Base-by-base conservation (phyloP, 164 flowering plant species). In the Stephania japonica region DNA sequence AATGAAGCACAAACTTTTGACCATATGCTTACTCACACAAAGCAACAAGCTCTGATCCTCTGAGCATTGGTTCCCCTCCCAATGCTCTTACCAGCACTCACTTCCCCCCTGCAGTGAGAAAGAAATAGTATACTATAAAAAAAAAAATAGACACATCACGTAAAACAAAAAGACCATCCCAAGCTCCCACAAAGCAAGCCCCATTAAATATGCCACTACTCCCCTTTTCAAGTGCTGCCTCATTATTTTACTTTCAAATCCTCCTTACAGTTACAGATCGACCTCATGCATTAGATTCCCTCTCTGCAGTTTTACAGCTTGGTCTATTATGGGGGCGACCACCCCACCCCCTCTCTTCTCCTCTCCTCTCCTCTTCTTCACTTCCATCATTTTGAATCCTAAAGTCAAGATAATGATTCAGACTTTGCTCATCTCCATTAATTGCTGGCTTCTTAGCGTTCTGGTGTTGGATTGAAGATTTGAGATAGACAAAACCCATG, bases 231-330 rank as follows among this genome's bases (percentile, higher is more conserved):
- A 79, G 77, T 83, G 73, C 72, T 73, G 59, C 44, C 18, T 2
- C 67, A 24, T 62, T 70, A 42, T 80, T 80, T 68, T 83, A 77
- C 72, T 75, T 86, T 84, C 80, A 70, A 73, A 78, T 74, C 38
- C 25, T 47, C 80, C 77, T 78, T 73, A 74, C 77, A 85, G 89
- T 78, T 73, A 74, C 77, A 85, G 89, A 84, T 88, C 88, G 82
- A 84, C 75, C 88, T 79, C 84, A 83, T 71, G 78, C 72, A 73
- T 72, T 47, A 82, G 86, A 84, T 89, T 84, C 88, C 84, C 75
- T 76, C 75, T 68, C 75, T 68, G 0, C 59, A 67, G 70, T 73
- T 78, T 75, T 79, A 76, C 81, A 82, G 75, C 83, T 81, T 77
- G 76, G 69, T 73, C 27, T 53, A 56, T 62, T 53, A 56, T 62